Percentiles rank a stretch among this genome's conserved stretches.
phyloP scores from a whole-genome alignment of 352 stramenopile species.

The Globisporangium yorkense region DNA sequence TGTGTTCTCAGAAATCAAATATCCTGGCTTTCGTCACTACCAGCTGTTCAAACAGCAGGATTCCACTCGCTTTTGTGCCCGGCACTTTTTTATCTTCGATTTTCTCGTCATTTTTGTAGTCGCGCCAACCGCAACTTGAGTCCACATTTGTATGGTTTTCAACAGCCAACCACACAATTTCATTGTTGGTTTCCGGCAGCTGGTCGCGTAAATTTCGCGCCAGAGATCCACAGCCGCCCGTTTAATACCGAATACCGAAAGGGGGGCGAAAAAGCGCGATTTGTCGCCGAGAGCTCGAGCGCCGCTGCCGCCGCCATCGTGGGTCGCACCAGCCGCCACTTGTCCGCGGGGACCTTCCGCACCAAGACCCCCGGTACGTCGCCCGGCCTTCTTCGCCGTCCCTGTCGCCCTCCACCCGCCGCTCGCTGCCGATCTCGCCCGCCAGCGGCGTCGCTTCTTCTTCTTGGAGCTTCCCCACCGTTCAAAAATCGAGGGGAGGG shows the following conservation, averaged over 20 bases:
- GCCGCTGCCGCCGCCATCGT: not conserved
- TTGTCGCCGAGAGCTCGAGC: not conserved
- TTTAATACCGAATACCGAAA: not conserved
- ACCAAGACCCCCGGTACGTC: not conserved
- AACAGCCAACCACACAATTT: not conserved
- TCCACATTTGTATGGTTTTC: not conserved
- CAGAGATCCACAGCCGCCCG: not conserved
- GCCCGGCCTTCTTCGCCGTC: not conserved
- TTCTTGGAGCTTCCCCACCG: not conserved
- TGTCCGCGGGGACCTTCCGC: not conserved
- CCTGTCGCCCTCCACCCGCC: conserved; percentile 32
- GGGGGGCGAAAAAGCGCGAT: not conserved
- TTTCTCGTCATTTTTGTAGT: not conserved
- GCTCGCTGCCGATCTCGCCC: too few species aligned
- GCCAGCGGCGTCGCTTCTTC: too few species aligned
- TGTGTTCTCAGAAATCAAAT: too few species aligned
- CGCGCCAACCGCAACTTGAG: not conserved
- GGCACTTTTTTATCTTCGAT: not conserved
- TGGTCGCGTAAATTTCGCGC: not conserved
- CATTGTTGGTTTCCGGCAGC: not conserved
- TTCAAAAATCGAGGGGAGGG: conserved; percentile 1
- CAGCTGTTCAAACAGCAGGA: not conserved
- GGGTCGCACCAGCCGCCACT: not conserved
- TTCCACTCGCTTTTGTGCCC: not conserved
- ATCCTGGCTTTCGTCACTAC: too few species aligned